phyloP scores from a whole-genome alignment of 768 basidiomycete genomes.

The Scleroderma citrinum region DNA sequence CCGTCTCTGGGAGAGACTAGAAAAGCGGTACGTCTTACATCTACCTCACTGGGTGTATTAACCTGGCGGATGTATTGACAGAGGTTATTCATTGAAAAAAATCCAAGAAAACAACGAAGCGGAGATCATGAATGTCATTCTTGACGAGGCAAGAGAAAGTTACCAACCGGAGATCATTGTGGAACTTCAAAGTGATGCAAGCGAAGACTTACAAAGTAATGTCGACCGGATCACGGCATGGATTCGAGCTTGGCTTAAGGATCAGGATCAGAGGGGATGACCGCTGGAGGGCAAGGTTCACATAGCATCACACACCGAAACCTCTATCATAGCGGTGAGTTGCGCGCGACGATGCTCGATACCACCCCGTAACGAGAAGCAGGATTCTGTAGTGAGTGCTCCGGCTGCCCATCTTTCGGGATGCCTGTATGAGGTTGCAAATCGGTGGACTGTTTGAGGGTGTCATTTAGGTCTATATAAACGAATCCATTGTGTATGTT shows the following conservation, averaged over 20 bases:
- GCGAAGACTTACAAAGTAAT: conserved; percentile 80
- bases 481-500: too few relatives aligned
- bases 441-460: too few relatives aligned
- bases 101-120: conserved; percentile 98
- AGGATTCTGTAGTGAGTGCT: too few relatives aligned
- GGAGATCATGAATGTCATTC: conserved; percentile 93
- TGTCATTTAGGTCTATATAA: too few relatives aligned
- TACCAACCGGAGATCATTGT: conserved; percentile 86
- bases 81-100: conserved; percentile 84
- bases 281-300: too few relatives aligned
- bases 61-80: conserved; percentile 25
- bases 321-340: too few relatives aligned
- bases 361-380: too few relatives aligned
- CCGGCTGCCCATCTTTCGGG: too few relatives aligned
- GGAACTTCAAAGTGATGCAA: conserved; percentile 70
- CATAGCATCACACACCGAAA: too few relatives aligned
- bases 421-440: too few relatives aligned
- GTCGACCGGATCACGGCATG: conserved; percentile 84
- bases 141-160: conserved; percentile 82
- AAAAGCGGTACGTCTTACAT: conserved; percentile 60
- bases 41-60: background rate
- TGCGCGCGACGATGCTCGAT: too few relatives aligned
- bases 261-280: conserved; percentile 10
- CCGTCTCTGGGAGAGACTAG: conserved; percentile 82
- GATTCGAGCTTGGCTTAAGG: conserved; percentile 68